Percentiles rank a stretch among this genome's conserved stretches.
Conservation (phyloP, 176 grass and related monocot genomes). For the Eleusine indica region DNA sequence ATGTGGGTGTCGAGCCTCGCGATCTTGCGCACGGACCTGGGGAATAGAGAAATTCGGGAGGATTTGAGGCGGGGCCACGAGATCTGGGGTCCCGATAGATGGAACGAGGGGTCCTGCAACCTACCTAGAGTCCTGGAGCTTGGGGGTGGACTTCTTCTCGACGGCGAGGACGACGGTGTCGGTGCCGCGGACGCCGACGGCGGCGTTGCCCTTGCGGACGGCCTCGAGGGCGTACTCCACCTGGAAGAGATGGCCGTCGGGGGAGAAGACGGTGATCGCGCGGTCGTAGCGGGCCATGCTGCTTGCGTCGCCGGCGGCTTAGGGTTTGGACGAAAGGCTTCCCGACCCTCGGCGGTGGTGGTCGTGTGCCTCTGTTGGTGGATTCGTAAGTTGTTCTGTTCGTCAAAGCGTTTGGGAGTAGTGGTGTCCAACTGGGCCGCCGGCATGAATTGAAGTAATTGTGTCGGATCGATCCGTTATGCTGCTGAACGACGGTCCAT, state of each 20-base stretch:
- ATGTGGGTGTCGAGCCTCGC: constrained; percentile 87
- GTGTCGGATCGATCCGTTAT: too few relatives aligned
- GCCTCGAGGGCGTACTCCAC: constrained; percentile 99
- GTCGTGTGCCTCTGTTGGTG: constrained; percentile 13
- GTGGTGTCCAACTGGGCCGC: background rate
- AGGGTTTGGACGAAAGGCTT: constrained; percentile 43
- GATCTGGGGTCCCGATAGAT: background rate
- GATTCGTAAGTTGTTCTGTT: background rate
- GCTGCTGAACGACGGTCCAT: too few relatives aligned
- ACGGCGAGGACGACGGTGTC: constrained; percentile 98
- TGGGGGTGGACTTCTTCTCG: constrained; percentile 99
- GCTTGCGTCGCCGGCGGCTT: constrained; percentile 36
- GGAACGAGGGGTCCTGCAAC: too few relatives aligned
- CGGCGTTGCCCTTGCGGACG: constrained; percentile 98
- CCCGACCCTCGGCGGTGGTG: constrained; percentile 21
- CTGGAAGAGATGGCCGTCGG: constrained; percentile 99
- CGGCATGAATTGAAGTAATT: too few relatives aligned
- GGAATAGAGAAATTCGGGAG: background rate
- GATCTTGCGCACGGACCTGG: constrained; percentile 85
- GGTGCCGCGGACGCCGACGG: constrained; percentile 88
- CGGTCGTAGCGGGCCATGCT: constrained; percentile 97
- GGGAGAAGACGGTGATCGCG: constrained; percentile 99
- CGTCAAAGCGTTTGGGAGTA: background rate
- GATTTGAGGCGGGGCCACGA: background rate
- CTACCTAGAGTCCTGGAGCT: constrained; percentile 96